Conservation (phyloP, 106 monocot genomes). For the Allium cepa region DNA sequence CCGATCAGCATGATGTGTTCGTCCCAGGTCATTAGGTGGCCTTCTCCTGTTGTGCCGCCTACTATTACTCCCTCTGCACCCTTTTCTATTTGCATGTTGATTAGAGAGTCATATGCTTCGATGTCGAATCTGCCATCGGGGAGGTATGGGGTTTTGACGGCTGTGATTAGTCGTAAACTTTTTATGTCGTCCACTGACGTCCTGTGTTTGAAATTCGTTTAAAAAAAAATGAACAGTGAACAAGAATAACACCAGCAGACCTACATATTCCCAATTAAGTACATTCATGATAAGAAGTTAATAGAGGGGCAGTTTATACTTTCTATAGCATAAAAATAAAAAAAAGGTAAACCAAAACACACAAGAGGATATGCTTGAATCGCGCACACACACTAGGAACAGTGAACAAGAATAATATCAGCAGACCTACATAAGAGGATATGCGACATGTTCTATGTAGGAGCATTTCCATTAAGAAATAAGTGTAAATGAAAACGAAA, state of each 20-base stretch:
- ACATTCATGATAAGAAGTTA: neutral
- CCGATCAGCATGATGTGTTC: slow-evolving; percentile 97
- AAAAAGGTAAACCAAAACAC: neutral
- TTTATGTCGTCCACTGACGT: slow-evolving; percentile 72
- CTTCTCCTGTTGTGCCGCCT: slow-evolving; percentile 90
- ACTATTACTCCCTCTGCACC: slow-evolving; percentile 90
- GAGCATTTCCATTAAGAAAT: too few relatives aligned
- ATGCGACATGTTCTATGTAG: too few relatives aligned
- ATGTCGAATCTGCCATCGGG: slow-evolving; percentile 94
- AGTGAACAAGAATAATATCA: neutral
- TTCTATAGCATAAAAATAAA: neutral
- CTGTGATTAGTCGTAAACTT: slow-evolving; percentile 75
- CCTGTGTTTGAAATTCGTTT: slow-evolving; percentile 22
- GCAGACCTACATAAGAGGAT: neutral
- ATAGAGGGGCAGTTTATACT: neutral
- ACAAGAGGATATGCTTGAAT: too few relatives aligned
- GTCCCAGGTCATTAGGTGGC: slow-evolving; percentile 99
- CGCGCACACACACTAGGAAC: too few relatives aligned
- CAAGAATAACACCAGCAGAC: too few relatives aligned
- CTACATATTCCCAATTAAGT: too few relatives aligned
- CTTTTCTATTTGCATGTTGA: slow-evolving; percentile 65
- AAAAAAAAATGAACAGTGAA: neutral
- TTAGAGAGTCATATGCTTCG: slow-evolving; percentile 70
- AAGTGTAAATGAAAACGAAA: too few relatives aligned
- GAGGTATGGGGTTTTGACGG: slow-evolving; percentile 87